These are phyloP conservation scores for Deakozyma indianensis DNA, from an alignment of 805 yeast species.

Conservation along the genomic window DNA sequence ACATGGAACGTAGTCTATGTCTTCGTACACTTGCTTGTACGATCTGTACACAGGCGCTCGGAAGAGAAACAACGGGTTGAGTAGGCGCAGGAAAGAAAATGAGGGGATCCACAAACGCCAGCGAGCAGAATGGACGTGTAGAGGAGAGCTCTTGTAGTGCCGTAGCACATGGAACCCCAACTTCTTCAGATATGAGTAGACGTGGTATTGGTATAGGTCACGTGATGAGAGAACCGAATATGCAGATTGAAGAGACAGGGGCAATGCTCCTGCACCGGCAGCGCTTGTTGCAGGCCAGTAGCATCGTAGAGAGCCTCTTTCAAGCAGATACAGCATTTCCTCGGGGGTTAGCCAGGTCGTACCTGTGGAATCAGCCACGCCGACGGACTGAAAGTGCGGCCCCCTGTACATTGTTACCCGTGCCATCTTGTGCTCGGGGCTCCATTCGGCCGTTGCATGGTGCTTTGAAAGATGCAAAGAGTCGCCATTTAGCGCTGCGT, in stretches of 20 bases:
- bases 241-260: conserved; percentile 48
- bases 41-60: conserved; percentile 3
- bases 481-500: conserved; percentile 35
- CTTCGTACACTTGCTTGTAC: conserved; percentile 11
- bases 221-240: conserved; percentile 34
- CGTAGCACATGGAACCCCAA: conserved; percentile 56
- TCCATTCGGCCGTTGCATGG: conserved; percentile 37
- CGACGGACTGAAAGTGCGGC: conserved; percentile 58
- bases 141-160: conserved; percentile 7
- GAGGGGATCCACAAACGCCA: not conserved
- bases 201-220: conserved; percentile 43
- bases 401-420: conserved; percentile 46
- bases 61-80: not conserved
- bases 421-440: conserved; percentile 21
- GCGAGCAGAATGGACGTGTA: not conserved
- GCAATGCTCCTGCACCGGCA: conserved; percentile 4
- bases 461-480: conserved; percentile 29
- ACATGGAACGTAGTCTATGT: conserved; percentile 13
- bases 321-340: conserved; percentile 65
- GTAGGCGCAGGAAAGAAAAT: not conserved
- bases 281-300: conserved; percentile 19
- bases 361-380: conserved; percentile 36
- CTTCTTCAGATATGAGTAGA: conserved; percentile 61
- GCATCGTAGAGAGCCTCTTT: conserved; percentile 55
- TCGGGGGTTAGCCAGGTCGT: conserved; percentile 41